Conservation (phyloP, 352 stramenopile genomes). For the Phytophthora agathidicida region DNA sequence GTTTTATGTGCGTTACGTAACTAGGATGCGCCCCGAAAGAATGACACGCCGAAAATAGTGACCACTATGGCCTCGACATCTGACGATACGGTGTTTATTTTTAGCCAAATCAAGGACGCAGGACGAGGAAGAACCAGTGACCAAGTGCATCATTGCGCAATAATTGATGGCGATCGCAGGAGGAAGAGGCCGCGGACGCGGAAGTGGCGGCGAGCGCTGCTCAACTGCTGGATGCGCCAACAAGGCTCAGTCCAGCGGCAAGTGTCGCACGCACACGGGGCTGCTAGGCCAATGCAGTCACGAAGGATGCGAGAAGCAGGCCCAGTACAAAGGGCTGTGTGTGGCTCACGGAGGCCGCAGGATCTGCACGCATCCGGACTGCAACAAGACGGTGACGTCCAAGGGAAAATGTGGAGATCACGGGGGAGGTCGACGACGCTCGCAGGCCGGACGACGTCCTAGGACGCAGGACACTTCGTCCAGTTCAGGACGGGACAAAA, state of each 20-base stretch:
- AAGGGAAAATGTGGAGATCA: conserved; percentile 26
- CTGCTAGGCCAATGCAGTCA: conserved; percentile 16
- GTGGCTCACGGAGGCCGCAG: conserved; percentile 17
- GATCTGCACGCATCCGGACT: conserved; percentile 11
- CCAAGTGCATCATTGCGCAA: neutral
- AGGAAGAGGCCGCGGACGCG: neutral
- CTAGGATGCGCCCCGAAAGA: too few species aligned
- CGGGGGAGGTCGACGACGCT: conserved; percentile 12
- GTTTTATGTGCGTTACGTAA: too few species aligned
- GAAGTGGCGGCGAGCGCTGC: conserved; percentile 15
- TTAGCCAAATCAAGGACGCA: too few species aligned
- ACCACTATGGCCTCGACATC: too few species aligned
- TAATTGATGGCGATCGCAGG: conserved; percentile 1
- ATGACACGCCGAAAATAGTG: too few species aligned
- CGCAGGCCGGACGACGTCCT: neutral
- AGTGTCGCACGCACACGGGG: conserved; percentile 23
- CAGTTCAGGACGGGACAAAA: neutral
- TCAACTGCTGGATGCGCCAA: conserved; percentile 13
- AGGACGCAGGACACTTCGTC: too few species aligned
- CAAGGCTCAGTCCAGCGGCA: conserved; percentile 16
- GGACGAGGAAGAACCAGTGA: neutral
- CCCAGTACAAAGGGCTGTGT: conserved; percentile 24
- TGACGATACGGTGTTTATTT: too few species aligned
- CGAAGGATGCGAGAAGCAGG: conserved; percentile 21
- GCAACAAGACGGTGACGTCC: conserved; percentile 29